These are phyloP conservation scores for Xerocomus cyaneibrunnescens DNA, from an alignment of 1,284 basidiomycete genomes.

Conservation along the genomic window DNA sequence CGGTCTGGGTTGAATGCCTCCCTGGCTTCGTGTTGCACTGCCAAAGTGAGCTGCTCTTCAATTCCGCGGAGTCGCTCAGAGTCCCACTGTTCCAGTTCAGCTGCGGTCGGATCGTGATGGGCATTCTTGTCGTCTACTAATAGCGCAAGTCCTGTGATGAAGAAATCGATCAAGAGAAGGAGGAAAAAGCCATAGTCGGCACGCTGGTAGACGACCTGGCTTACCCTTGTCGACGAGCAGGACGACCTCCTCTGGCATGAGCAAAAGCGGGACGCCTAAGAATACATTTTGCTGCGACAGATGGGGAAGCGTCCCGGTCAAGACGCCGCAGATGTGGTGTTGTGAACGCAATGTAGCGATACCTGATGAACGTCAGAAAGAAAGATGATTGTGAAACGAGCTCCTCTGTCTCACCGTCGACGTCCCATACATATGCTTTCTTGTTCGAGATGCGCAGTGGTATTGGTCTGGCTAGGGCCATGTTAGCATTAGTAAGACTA, in stretches of 20 bases:
- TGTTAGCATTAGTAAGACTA: neutral
- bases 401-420: slow-evolving; percentile 54
- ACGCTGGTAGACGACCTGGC: slow-evolving; percentile 13
- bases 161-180: neutral
- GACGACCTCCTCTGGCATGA: slow-evolving; percentile 92
- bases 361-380: slow-evolving; percentile 48
- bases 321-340: slow-evolving; percentile 82
- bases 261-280: slow-evolving; percentile 83
- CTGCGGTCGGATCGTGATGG: slow-evolving; percentile 55
- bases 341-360: slow-evolving; percentile 74
- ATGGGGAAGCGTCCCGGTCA: slow-evolving; percentile 91
- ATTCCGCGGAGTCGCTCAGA: slow-evolving; percentile 46
- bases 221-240: slow-evolving; percentile 79
- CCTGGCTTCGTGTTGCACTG: slow-evolving; percentile 46
- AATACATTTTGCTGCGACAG: slow-evolving; percentile 97
- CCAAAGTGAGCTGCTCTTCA: slow-evolving; percentile 45
- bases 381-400: neutral
- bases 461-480: slow-evolving; percentile 30
- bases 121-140: slow-evolving; percentile 74
- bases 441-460: slow-evolving; percentile 65
- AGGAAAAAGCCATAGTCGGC: slow-evolving; percentile 5
- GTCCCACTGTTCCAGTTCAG: slow-evolving; percentile 58
- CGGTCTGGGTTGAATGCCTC: slow-evolving; percentile 45
- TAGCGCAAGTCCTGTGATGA: slow-evolving; percentile 63
- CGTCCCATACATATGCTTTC: slow-evolving; percentile 75